These are phyloP conservation scores for Trametes cingulata DNA, from an alignment of 768 basidiomycete genomes.

Conservation along the genomic window DNA sequence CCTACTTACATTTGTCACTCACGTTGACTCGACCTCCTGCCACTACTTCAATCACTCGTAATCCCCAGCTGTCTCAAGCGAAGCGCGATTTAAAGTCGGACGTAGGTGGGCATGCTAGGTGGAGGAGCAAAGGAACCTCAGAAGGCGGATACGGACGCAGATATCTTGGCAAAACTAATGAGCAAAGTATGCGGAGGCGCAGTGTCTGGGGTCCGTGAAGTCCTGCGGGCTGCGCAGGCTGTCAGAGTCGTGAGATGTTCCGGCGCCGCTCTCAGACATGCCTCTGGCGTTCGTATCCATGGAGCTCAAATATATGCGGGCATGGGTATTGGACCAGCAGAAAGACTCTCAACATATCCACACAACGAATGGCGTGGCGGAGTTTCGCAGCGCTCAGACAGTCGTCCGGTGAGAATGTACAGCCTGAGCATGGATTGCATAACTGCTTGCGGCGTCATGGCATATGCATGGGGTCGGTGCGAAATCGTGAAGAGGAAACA, in stretches of 20 bases:
- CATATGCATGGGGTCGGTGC: conserved; percentile 32
- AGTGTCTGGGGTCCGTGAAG: not conserved
- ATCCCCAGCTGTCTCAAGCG: not conserved
- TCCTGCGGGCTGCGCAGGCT: not conserved
- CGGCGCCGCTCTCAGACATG: not conserved
- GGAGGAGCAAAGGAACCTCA: too few relatives aligned
- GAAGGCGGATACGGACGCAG: too few relatives aligned
- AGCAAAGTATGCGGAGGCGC: not conserved
- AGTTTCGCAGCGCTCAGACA: not conserved
- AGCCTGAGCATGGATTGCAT: conserved; percentile 35
- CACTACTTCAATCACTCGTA: not conserved
- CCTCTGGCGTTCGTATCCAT: conserved; percentile 5
- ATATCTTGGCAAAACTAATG: not conserved
- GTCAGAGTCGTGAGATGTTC: conserved; percentile 9
- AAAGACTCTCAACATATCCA: not conserved
- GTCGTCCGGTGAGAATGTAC: conserved; percentile 9
- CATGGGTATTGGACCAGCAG: not conserved
- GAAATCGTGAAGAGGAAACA: conserved; percentile 24
- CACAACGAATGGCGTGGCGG: too few relatives aligned
- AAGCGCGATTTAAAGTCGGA: not conserved
- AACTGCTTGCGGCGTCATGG: conserved; percentile 30
- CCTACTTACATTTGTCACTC: conserved; percentile 10
- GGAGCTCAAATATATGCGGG: not conserved
- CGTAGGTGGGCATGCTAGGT: too few relatives aligned
- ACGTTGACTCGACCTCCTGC: conserved; percentile 13